Evolutionary conservation across 2,329 filamentous ascomycete species (phyloP).

Genomic region (Verticillium tricorpus): DNA sequence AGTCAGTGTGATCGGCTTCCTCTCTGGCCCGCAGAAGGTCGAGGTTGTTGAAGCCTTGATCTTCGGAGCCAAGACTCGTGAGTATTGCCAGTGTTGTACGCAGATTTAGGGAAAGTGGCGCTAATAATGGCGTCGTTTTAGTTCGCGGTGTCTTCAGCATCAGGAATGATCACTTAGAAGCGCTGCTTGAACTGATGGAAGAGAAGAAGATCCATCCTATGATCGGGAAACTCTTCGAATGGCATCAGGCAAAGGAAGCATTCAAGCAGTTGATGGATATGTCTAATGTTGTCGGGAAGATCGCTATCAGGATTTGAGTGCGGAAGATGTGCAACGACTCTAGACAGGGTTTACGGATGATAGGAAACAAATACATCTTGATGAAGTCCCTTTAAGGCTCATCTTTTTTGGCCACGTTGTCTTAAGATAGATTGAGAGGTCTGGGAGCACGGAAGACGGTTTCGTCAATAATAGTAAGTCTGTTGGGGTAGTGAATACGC

Average conservation of each 20-base stretch:
- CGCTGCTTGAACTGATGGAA: constrained; percentile 4
- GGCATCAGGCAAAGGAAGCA: constrained; percentile 11
- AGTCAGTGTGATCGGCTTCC: neutral
- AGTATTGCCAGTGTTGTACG: neutral
- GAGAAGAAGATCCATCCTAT: constrained; percentile 9
- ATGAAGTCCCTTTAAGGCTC: too few species aligned
- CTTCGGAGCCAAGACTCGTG: constrained; percentile 3
- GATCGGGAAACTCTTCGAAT: constrained; percentile 8
- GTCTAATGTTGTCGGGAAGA: constrained; percentile 10
- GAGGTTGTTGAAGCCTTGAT: constrained; percentile 1
- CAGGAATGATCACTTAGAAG: neutral
- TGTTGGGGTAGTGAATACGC: too few species aligned
- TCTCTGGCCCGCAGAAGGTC: neutral
- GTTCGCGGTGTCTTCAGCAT: neutral
- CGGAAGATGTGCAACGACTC: too few species aligned
- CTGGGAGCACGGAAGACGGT: too few species aligned
- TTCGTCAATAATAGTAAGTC: too few species aligned
- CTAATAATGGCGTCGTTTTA: too few species aligned
- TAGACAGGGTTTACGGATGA: too few species aligned
- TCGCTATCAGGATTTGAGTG: constrained; percentile 6
- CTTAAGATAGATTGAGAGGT: too few species aligned
- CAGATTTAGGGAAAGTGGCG: too few species aligned
- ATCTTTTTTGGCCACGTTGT: too few species aligned
- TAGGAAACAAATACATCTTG: too few species aligned
- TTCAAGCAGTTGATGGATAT: constrained; percentile 9